Evolutionary conservation across 805 yeast species (phyloP).

Genomic region (Starmerella vitae): DNA sequence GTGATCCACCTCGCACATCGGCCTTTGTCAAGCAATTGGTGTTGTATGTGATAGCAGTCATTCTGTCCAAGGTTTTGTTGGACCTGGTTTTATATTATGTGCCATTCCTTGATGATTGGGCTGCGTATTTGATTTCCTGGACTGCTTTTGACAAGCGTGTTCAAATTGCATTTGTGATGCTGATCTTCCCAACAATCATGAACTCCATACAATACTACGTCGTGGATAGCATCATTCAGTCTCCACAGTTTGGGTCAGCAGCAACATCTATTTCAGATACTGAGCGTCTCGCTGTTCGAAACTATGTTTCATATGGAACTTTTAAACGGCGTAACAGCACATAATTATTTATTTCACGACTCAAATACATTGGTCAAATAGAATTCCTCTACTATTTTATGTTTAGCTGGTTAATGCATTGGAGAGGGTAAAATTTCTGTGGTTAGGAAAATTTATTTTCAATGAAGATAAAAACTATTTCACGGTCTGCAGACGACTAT

Average conservation of each 20-base stretch:
- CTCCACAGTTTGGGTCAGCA: constrained; percentile 29
- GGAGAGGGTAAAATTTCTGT: not conserved
- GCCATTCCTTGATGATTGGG: constrained; percentile 56
- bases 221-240: constrained; percentile 47
- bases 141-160: constrained; percentile 56
- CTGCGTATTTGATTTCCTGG: constrained; percentile 71
- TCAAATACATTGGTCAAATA: not conserved
- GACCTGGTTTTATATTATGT: constrained; percentile 45
- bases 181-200: constrained; percentile 36
- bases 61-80: constrained; percentile 48
- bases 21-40: constrained; percentile 60
- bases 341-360: no score
- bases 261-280: constrained; percentile 1
- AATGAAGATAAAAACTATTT: constrained; percentile 73
- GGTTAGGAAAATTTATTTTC: not conserved
- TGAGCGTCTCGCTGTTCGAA: constrained; percentile 4
- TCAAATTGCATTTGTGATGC: constrained; percentile 77
- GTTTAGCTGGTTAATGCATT: not conserved
- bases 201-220: constrained; percentile 40
- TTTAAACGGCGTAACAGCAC: constrained; percentile 3
- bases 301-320: constrained; percentile 13
- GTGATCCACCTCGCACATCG: constrained; percentile 46
- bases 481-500: constrained; percentile 80
- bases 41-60: constrained; percentile 51
- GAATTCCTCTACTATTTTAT: not conserved